A percentile compares a stretch with the other conserved stretches of the same genome.
These are phyloP conservation scores for Phytopythium boreale DNA, from an alignment of 352 stramenopile species.

Conservation along the genomic window DNA sequence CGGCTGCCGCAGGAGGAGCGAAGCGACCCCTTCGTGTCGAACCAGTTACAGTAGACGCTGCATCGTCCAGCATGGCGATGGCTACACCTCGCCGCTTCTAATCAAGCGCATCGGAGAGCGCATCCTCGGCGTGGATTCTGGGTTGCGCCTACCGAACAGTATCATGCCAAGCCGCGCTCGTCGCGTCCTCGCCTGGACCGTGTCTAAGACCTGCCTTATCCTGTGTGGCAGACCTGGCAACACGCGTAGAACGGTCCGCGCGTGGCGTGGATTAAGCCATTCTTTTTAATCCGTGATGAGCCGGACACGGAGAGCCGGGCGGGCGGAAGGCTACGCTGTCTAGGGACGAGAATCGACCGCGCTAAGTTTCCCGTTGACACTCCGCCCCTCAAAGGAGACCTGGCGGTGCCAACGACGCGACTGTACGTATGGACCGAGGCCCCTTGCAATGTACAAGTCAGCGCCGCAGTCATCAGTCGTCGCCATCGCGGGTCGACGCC, in stretches of 20 bases:
- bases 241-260: not conserved
- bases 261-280: not conserved
- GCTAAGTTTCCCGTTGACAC: not conserved
- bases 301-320: not conserved
- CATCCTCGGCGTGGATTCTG: not conserved
- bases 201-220: no score
- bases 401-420: no score
- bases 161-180: not conserved
- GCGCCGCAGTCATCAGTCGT: not conserved
- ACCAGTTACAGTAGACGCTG: no score
- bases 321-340: not conserved
- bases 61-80: no score
- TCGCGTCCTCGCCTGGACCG: not conserved
- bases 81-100: not conserved
- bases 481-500: not conserved
- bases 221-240: no score
- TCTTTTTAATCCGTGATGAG: no score
- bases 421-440: no score
- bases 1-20: slow-evolving; percentile 50
- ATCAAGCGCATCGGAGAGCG: not conserved
- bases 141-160: not conserved
- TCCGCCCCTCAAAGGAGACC: no score
- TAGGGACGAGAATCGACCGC: not conserved
- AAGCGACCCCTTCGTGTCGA: no score
- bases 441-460: no score